Conservation (phyloP, 352 stramenopile species). For the Globisporangium lucens region DNA sequence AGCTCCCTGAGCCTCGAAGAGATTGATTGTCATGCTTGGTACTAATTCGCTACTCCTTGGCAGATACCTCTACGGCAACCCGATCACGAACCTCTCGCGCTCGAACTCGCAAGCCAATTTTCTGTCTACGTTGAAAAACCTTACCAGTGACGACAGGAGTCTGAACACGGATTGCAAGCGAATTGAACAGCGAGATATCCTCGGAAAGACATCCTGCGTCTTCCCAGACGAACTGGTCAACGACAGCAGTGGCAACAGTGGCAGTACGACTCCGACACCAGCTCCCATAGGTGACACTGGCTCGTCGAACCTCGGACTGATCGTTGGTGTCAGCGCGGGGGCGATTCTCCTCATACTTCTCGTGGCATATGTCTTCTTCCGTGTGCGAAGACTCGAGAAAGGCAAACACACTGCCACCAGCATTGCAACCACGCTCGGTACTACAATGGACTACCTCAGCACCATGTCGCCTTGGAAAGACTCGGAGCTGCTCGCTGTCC, state of each 20-base stretch:
- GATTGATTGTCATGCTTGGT: too few relatives aligned
- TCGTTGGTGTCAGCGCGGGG: constrained; percentile 15
- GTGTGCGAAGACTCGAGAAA: neutral
- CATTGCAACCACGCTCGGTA: neutral
- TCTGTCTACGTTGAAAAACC: neutral
- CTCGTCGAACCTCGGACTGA: neutral
- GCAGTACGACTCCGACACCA: constrained; percentile 18
- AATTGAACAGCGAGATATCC: constrained; percentile 21
- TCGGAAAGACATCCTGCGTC: constrained; percentile 30
- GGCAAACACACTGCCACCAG: neutral
- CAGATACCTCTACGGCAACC: too few relatives aligned
- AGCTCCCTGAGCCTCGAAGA: too few relatives aligned
- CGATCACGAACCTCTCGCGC: too few relatives aligned
- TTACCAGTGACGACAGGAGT: constrained; percentile 24
- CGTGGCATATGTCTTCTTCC: neutral
- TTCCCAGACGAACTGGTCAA: constrained; percentile 14
- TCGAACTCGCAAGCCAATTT: too few relatives aligned
- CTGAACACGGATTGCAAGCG: constrained; percentile 23
- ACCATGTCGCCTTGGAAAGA: constrained; percentile 40
- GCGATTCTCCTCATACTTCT: constrained; percentile 3
- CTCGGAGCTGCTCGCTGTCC: constrained; percentile 37
- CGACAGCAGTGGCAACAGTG: too few relatives aligned
- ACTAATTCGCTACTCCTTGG: too few relatives aligned
- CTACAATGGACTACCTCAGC: neutral
- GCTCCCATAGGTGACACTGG: neutral